phyloP scores from a whole-genome alignment of 257 asterid species.

The Ocimum tenuiflorum region DNA sequence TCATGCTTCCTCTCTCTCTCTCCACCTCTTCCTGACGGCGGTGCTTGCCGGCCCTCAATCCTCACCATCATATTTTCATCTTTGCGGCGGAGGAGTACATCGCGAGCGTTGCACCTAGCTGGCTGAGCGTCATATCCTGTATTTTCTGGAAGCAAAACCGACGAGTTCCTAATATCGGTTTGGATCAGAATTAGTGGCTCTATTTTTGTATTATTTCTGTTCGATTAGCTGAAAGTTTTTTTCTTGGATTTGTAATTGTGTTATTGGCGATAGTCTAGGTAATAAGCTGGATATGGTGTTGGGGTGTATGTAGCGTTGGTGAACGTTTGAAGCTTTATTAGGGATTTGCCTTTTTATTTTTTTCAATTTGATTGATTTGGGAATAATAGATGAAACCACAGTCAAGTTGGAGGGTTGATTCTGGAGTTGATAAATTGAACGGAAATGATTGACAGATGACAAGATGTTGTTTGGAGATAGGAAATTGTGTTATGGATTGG shows the following conservation, averaged over 20 bases:
- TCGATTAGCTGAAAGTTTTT: neutral
- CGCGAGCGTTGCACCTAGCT: constrained; percentile 11
- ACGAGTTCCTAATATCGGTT: constrained; percentile 13
- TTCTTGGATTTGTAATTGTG: neutral
- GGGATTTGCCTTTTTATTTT: neutral
- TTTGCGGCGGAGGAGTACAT: constrained; percentile 5
- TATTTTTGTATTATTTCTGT: neutral
- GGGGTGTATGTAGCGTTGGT: neutral
- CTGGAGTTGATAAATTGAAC: constrained; percentile 18
- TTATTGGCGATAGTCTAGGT: neutral
- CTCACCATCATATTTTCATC: neutral
- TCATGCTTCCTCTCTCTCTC: constrained; percentile 16
- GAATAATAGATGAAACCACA: constrained; percentile 7
- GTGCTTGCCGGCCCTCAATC: constrained; percentile 23
- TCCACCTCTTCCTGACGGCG: constrained; percentile 22
- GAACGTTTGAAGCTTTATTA: constrained; percentile 28
- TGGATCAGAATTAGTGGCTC: constrained; percentile 29
- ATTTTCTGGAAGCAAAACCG: neutral
- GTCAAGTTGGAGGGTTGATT: constrained; percentile 13
- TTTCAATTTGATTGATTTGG: constrained; percentile 10
- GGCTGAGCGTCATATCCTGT: too few species aligned
- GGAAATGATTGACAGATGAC: constrained; percentile 18
- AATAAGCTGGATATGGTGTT: constrained; percentile 24
- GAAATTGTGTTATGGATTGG: neutral
- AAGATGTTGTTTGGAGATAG: constrained; percentile 3